Base-by-base conservation (phyloP, 2,329 filamentous ascomycete genomes). In the Fusarium sp. region DNA sequence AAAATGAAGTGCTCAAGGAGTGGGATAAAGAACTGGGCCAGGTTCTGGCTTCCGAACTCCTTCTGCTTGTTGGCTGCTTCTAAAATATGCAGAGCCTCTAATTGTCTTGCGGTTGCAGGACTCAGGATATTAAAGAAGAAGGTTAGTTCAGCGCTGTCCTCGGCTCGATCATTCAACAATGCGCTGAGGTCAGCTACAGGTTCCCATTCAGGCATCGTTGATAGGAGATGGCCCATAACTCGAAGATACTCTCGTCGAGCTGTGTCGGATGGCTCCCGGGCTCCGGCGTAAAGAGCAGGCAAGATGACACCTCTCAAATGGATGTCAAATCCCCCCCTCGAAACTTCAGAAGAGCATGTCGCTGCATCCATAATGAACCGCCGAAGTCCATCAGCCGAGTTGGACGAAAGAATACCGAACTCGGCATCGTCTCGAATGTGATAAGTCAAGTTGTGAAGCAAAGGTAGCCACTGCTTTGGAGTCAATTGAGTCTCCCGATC, bases 121-220 rank as follows among this genome's bases (percentile, higher is more conserved):
- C 96, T 95, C 41, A 98, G 85, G 49, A 98, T 91, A 77, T 98
- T 97, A 82, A 90, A 93, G 85, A 98, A 99, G 85, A 99, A 98
- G 2, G 94, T 93, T 17, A 87, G 85, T 65, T 90, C 88, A 4
- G 85, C 81, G 31, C 85, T 82, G 52, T 95, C 93, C 69, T 97
- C 94, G 59, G 93, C 84, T 20, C 83, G 81, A 13, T 84, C 83
- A 10, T 83, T 85, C 44, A 96, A 87, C 17, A 99, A 87, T 10
- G 87, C 86, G 66, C 89, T 85, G 84, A 99, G 89, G 80, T 97
- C 95, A 36, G 89, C 87, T 44, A 98, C 88, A 6, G 91, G 89
- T 11, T 88, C 80, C 90, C 94, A 95, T 2, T 87, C 83, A 1
- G 92, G 87, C 79, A 96, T 91, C 47, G 88, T 85, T 66, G 91